phyloP scores from a whole-genome alignment of 208 protist species.

The Polymyxa betae region DNA sequence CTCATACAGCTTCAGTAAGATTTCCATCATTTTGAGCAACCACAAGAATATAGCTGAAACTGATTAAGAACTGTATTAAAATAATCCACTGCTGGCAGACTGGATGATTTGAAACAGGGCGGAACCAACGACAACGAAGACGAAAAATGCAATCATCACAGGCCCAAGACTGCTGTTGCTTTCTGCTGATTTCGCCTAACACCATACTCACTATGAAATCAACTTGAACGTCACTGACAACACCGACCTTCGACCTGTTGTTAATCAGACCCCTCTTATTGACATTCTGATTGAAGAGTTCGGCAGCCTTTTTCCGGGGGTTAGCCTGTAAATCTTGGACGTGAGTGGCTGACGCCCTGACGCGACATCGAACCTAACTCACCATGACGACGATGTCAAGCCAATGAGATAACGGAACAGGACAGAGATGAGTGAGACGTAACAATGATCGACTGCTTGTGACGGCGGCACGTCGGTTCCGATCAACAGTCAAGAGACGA shows the following conservation, averaged over 20 bases:
- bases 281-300: conserved; percentile 38
- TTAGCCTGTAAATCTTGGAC: conserved; percentile 9
- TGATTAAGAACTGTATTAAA: background rate
- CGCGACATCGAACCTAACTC: too few species aligned
- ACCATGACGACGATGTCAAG: too few species aligned
- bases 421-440: too few species aligned
- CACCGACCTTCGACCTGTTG: background rate
- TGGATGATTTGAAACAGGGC: conserved; percentile 49
- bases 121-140: conserved; percentile 48
- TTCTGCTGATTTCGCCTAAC: conserved; percentile 10
- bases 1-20: too few species aligned
- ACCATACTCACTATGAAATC: background rate
- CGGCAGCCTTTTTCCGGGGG: background rate
- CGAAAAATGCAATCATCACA: conserved; percentile 23
- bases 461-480: too few species aligned
- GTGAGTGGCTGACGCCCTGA: too few species aligned
- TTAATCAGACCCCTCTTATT: background rate
- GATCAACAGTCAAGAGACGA: too few species aligned
- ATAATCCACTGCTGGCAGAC: conserved; percentile 10
- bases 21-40: too few species aligned
- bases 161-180: background rate
- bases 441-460: too few species aligned
- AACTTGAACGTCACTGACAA: background rate
- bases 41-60: background rate
- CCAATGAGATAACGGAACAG: too few species aligned